Evolutionary conservation across 441 rosid genomes (phyloP).

Genomic region (Eruca vesicaria): DNA sequence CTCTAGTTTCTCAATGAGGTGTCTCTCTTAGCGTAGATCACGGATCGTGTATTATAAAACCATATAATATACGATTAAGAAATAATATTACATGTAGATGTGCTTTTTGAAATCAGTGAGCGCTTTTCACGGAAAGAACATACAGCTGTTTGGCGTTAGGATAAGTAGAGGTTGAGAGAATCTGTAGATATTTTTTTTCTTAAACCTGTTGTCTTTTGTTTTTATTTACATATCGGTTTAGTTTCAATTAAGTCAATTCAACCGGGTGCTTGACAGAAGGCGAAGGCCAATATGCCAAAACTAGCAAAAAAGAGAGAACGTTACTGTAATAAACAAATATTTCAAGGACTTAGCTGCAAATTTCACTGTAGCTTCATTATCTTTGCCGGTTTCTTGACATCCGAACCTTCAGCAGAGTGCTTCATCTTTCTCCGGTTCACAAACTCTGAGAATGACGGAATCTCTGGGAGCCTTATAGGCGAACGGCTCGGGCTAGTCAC

Average conservation of each 20-base stretch:
- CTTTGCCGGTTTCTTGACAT: conserved; percentile 48
- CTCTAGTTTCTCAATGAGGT: conserved; percentile 62
- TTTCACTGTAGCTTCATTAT: conserved; percentile 47
- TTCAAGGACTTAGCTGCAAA: background rate
- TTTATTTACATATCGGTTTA: background rate
- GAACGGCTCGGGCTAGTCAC: conserved; percentile 21
- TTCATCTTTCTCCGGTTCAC: conserved; percentile 48
- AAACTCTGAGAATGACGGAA: conserved; percentile 85
- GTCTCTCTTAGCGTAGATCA: conserved; percentile 49
- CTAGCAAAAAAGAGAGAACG: background rate
- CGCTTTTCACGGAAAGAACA: conserved; percentile 14
- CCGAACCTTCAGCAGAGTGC: conserved; percentile 30
- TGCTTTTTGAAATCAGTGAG: conserved; percentile 16
- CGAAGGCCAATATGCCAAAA: background rate
- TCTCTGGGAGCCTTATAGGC: conserved; percentile 44
- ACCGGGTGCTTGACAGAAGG: background rate
- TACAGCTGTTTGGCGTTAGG: conserved; percentile 12
- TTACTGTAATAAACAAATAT: background rate
- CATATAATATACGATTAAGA: conserved; percentile 16
- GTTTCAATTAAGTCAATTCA: background rate
- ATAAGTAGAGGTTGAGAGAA: conserved; percentile 3
- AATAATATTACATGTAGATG: background rate
- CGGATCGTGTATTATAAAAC: conserved; percentile 7
- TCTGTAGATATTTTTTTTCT: conserved; percentile 1
- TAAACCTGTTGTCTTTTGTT: background rate